Evolutionary conservation across 2,329 filamentous ascomycete genomes (phyloP), one percentile per base, ranked within the genome.

Genomic region (Emmonsiellopsis sp.): DNA sequence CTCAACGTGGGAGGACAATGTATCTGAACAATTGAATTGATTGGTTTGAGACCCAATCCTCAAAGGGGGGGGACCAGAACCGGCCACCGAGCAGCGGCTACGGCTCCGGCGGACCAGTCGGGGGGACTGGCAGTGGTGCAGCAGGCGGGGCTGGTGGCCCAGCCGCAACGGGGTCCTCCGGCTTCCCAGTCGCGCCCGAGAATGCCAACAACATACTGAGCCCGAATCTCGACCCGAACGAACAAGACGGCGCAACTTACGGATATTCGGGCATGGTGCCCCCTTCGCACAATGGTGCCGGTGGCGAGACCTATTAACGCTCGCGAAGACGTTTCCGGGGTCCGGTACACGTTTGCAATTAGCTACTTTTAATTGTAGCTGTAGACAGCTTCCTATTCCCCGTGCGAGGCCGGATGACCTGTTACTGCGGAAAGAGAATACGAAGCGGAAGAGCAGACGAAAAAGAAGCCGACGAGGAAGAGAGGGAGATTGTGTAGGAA

Each of bases 21-120:
- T 69, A 68, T 75, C 68, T 76, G 71, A 75, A 72, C 73, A 70
- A 70, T 70, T 67, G 65, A 75, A 72, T 72, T 76, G 67, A 77
- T 72, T 76, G 70, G 68, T 69, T 72, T 76, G 74, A 92, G 85
- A 89, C 87, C 60, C 86, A 93, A 74, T 87, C 89, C 62, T 86
- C 87, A 71, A 79, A 85, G 62, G 83, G 83, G 53, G 78, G 81
- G 57, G 82, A 80, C 67, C 80, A 83, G 70, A 78, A 76, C 69
- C 79, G 81, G 66, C 77, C 77, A 57, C 64, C 73, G 53, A 75
- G 74, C 67, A 76, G 73, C 62, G 73, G 73, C 26, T 76, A 74
- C 59, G 65, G 65, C 45, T 61, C 67, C 49, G 71, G 70, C 37
- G 69, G 69, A 49, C 57, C 65, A 51, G 61, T 60, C 54, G 61